These are phyloP conservation scores for Trichoderma harzianum DNA, from an alignment of 2,329 filamentous ascomycete species.

Conservation along the genomic window DNA sequence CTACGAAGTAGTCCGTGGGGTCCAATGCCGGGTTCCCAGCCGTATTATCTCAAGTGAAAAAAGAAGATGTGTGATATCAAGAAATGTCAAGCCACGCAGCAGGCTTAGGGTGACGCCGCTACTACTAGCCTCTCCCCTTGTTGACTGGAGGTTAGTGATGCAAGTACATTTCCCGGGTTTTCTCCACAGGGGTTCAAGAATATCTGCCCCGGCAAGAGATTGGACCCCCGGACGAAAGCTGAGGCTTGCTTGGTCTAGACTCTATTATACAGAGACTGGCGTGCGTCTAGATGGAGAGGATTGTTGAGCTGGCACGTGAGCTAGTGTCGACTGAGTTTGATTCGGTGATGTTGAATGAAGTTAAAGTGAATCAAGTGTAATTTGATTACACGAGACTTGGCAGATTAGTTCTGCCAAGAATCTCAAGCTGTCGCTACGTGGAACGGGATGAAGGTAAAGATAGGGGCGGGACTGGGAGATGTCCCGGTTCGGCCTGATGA, in stretches of 20 bases:
- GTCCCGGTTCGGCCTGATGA: neutral
- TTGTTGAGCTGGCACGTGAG: neutral
- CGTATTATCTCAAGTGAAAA: neutral
- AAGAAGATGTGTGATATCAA: neutral
- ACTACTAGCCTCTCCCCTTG: slow-evolving; percentile 1
- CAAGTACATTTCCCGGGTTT: neutral
- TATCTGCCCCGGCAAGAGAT: neutral
- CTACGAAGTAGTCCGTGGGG: neutral
- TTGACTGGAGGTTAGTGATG: neutral
- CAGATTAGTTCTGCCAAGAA: neutral
- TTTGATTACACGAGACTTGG: neutral
- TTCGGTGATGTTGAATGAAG: neutral
- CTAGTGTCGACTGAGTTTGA: neutral
- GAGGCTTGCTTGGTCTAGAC: neutral
- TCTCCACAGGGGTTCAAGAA: neutral
- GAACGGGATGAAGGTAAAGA: neutral
- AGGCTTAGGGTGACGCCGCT: neutral
- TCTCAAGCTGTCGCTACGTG: neutral
- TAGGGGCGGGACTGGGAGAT: neutral
- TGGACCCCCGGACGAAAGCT: neutral
- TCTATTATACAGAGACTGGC: neutral
- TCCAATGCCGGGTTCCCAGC: neutral
- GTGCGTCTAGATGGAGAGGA: neutral
- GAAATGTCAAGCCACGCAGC: neutral
- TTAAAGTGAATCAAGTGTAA: neutral